These are phyloP conservation scores for Apocynum venetum DNA, from an alignment of 257 asterid genomes.

Conservation along the genomic window DNA sequence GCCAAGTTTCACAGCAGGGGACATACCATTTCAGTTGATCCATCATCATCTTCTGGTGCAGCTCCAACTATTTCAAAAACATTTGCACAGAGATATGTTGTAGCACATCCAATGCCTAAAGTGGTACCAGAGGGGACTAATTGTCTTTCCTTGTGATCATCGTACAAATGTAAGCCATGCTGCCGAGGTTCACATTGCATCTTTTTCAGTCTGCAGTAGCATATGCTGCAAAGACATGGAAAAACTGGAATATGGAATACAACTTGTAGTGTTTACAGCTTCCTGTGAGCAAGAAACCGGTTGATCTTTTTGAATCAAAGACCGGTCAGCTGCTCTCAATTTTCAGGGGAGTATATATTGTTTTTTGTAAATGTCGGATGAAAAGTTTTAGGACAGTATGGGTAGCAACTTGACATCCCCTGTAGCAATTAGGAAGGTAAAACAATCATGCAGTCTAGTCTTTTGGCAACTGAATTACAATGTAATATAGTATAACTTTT, in stretches of 20 bases:
- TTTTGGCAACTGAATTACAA: conserved; percentile 3
- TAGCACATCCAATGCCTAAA: conserved; percentile 59
- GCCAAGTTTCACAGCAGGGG: conserved; percentile 64
- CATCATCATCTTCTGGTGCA: conserved; percentile 36
- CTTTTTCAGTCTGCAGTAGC: not conserved
- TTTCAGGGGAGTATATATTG: conserved; percentile 36
- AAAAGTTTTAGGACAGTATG: conserved; percentile 10
- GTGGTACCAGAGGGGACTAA: conserved; percentile 47
- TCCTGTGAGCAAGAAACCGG: conserved; percentile 24
- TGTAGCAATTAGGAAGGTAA: conserved; percentile 13
- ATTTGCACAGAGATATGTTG: conserved; percentile 48
- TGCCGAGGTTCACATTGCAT: not conserved
- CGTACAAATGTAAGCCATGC: conserved; percentile 3
- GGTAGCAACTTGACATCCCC: conserved; percentile 10
- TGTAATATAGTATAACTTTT: conserved; percentile 7
- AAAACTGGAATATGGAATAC: conserved; percentile 7
- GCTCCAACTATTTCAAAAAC: conserved; percentile 24
- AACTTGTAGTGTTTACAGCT: conserved; percentile 10
- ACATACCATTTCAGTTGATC: conserved; percentile 28
- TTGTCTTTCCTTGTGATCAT: conserved; percentile 58
- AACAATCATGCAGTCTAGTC: conserved; percentile 9
- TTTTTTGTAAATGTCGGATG: conserved; percentile 30
- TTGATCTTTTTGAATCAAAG: conserved; percentile 22
- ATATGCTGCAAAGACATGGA: not conserved
- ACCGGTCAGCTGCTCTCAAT: conserved; percentile 18